Evolutionary conservation across 139 green algal species (phyloP).

Genomic region (Edaphochlamys debaryana): DNA sequence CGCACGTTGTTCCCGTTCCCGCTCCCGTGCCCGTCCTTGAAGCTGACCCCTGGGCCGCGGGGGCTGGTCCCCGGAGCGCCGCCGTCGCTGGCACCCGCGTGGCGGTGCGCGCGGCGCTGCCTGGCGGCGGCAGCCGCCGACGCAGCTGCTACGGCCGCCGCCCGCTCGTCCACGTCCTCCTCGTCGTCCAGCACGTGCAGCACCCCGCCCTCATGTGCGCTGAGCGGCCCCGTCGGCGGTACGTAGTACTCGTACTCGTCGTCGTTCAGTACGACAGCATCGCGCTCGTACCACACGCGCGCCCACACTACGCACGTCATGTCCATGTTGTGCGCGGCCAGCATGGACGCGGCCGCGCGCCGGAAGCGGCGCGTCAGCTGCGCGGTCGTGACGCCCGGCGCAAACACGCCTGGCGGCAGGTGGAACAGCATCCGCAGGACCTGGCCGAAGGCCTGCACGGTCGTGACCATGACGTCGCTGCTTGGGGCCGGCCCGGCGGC

Average conservation of each 20-base stretch:
- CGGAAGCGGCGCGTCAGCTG: constrained; percentile 29
- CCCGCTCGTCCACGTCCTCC: neutral
- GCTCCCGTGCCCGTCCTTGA: too few relatives aligned
- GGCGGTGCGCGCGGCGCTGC: too few relatives aligned
- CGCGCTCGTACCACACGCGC: constrained; percentile 41
- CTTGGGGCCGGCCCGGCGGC: neutral
- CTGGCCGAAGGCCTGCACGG: constrained; percentile 24
- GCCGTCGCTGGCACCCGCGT: neutral
- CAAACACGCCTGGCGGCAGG: constrained; percentile 33
- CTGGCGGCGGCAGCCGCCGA: neutral
- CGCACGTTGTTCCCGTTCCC: neutral
- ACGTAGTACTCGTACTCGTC: constrained; percentile 19
- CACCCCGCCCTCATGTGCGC: too few relatives aligned
- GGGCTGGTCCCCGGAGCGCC: too few relatives aligned
- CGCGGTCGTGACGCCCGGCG: constrained; percentile 8
- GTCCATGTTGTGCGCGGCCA: constrained; percentile 31
- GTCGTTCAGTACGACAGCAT: constrained; percentile 6
- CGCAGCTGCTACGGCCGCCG: neutral
- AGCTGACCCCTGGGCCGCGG: too few relatives aligned
- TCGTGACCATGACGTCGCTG: constrained; percentile 50
- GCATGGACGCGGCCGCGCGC: constrained; percentile 4
- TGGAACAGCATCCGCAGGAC: constrained; percentile 42
- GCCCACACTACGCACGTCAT: constrained; percentile 17
- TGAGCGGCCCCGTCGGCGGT: neutral
- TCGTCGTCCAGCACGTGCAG: neutral